A percentile compares a stretch with the other conserved stretches of the same genome.
Evolutionary conservation across 192 early-diverging fungal species (phyloP).

Genomic region (Coemansia sp.): DNA sequence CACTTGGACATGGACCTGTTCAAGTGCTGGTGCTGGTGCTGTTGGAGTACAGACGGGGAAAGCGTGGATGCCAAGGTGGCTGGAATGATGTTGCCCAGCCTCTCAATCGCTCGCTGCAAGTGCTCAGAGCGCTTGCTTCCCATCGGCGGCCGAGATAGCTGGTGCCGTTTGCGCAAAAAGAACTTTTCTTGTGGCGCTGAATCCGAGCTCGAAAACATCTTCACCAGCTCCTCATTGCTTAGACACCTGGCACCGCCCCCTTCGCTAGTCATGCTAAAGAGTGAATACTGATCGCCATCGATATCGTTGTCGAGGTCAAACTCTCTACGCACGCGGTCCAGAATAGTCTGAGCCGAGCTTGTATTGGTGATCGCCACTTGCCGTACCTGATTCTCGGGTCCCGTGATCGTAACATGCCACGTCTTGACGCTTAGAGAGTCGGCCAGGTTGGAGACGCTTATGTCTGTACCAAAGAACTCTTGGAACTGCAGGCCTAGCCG

Average conservation of each 20-base stretch:
- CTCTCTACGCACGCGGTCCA: conserved; percentile 74
- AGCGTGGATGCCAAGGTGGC: background rate
- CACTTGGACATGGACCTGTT: conserved; percentile 29
- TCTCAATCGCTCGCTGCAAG: conserved; percentile 47
- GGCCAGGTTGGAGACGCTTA: conserved; percentile 48
- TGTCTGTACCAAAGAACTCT: conserved; percentile 57
- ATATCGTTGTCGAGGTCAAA: conserved; percentile 78
- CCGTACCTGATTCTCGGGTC: conserved; percentile 78
- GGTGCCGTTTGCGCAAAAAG: conserved; percentile 72
- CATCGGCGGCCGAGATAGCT: conserved; percentile 53
- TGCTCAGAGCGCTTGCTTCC: conserved; percentile 47
- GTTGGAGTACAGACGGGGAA: conserved; percentile 13
- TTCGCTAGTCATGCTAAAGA: conserved; percentile 74
- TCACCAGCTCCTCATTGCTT: conserved; percentile 76
- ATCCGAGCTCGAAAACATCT: conserved; percentile 72
- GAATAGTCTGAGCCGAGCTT: conserved; percentile 68
- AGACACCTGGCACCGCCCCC: conserved; percentile 70
- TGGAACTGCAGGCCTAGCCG: conserved; percentile 53
- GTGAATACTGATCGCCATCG: conserved; percentile 66
- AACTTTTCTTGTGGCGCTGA: conserved; percentile 71
- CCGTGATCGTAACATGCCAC: conserved; percentile 75
- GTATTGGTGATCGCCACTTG: conserved; percentile 77
- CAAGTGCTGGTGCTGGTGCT: conserved; percentile 14
- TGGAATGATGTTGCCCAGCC: conserved; percentile 46
- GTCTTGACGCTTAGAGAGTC: conserved; percentile 52